Evolutionary conservation across 371 early-diverging fungal species (phyloP), one percentile per base, ranked within the genome.

Genomic region (Batrachochytrium dendrobatidis): DNA sequence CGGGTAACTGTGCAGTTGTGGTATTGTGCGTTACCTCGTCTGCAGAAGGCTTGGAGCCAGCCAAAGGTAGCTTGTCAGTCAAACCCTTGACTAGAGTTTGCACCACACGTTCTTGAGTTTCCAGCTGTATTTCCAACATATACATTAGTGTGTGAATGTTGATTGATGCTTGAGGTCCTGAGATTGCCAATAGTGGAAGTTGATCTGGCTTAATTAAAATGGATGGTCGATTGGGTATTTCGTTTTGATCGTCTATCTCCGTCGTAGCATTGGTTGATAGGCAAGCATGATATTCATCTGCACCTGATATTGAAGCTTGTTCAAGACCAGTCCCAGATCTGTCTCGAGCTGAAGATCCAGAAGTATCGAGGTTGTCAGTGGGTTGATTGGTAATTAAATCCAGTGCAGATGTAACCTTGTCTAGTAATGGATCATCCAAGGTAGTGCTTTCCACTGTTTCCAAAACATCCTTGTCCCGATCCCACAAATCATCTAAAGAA

Each of bases 61-160:
- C n/a, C 5, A 22, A 7, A n/a, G 39, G 1, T 25, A n/a, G n/a
- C n/a, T n/a, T n/a, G n/a, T n/a, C n/a, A 4, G 46, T 57, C 15
- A 65, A 32, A 29, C 46, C 52, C 29, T 49, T 55, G 1, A 65
- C 57, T 6, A 68, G 39, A 24, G 65, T 39, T 31, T 62, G 44
- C 15, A 68, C 56, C 17, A 66, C 60, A 0, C 64, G 48, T 24
- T 59, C 57, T 35, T 70, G 69, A 24, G 60, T 63, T 18, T 65
- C 69, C 60, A 69, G 35, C 48, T 69, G 69, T 26, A 69, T 61
- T 15, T 59, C 55, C 33, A 69, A 56, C 20, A 65, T 33, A 43
- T 65, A 57, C 2, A 55, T 29, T 26, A 69, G 43, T 33, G 68
- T 67, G 0, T 54, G 55, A 20, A 67, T 26, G 35, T 67, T 39